Conservation (phyloP, 805 yeast genomes). For the Spathaspora arborariae region DNA sequence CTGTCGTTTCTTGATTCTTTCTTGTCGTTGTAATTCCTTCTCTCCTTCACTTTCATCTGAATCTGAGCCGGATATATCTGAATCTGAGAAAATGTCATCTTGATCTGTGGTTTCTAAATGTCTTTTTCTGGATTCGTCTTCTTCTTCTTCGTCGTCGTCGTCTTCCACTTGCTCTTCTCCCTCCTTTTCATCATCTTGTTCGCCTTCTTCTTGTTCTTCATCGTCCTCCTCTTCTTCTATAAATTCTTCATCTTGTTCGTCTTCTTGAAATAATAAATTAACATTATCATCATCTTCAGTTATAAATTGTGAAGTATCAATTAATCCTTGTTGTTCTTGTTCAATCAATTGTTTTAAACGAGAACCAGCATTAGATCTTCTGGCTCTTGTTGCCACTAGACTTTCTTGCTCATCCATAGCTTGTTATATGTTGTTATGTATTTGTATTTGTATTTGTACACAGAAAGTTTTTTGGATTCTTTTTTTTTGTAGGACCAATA, state of each 20-base stretch:
- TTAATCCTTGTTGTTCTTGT: constrained; percentile 55
- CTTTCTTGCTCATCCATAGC: constrained; percentile 42
- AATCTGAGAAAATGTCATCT: constrained; percentile 55
- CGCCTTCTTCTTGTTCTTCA: constrained; percentile 14
- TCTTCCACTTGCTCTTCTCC: constrained; percentile 15
- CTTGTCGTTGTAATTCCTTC: constrained; percentile 50
- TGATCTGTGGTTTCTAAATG: constrained; percentile 13
- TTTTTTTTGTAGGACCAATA: neutral
- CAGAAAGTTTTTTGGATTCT: neutral
- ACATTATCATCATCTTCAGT: constrained; percentile 76
- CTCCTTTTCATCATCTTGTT: constrained; percentile 17
- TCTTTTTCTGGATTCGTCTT: constrained; percentile 7
- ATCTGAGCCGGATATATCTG: constrained; percentile 48
- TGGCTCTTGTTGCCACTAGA: constrained; percentile 68
- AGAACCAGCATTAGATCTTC: constrained; percentile 89
- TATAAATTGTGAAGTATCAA: constrained; percentile 20
- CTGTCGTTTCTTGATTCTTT: constrained; percentile 30
- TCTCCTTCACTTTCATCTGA: constrained; percentile 70
- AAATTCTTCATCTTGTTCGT: constrained; percentile 26
- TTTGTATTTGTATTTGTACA: neutral
- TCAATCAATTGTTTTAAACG: constrained; percentile 69
- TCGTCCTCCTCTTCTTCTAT: constrained; percentile 21
- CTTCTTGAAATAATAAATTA: constrained; percentile 62
- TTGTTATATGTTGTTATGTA: neutral
- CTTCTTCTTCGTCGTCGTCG: constrained; percentile 5